Percentiles rank a stretch among this genome's conserved stretches.
These are phyloP conservation scores for Eimeria acervulina DNA, from an alignment of 169 alveolate genomes.

Conservation along the genomic window DNA sequence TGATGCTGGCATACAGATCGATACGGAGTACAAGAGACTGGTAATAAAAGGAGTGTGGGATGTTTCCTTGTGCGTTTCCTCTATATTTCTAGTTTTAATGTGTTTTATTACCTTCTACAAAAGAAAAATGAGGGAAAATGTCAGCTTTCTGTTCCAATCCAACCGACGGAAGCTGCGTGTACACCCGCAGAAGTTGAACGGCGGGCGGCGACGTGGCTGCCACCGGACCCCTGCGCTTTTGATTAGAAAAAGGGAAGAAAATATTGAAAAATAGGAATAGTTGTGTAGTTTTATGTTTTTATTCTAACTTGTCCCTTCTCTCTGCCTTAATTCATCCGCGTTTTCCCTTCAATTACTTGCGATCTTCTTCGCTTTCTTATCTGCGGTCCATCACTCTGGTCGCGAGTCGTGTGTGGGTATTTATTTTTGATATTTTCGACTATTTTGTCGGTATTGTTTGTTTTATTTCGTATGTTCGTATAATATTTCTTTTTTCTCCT, in stretches of 20 bases:
- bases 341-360: background rate
- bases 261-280: background rate
- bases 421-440: background rate
- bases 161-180: background rate
- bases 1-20: too few relatives aligned
- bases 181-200: background rate
- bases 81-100: background rate
- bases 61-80: background rate
- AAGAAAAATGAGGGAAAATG: too few relatives aligned
- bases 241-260: background rate
- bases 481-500: too few relatives aligned
- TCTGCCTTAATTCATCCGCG: background rate
- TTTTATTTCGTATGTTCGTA: too few relatives aligned
- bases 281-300: too few relatives aligned
- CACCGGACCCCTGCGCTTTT: background rate
- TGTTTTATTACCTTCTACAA: background rate
- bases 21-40: too few relatives aligned
- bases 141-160: background rate
- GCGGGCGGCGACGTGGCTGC: background rate
- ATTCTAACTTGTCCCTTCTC: too few relatives aligned
- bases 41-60: too few relatives aligned
- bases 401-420: too few relatives aligned
- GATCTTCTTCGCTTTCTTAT: background rate
- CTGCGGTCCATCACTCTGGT: background rate
- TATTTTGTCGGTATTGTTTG: background rate